Conservation (phyloP, 1,284 basidiomycete species). For the Anthracocystis setariae region DNA sequence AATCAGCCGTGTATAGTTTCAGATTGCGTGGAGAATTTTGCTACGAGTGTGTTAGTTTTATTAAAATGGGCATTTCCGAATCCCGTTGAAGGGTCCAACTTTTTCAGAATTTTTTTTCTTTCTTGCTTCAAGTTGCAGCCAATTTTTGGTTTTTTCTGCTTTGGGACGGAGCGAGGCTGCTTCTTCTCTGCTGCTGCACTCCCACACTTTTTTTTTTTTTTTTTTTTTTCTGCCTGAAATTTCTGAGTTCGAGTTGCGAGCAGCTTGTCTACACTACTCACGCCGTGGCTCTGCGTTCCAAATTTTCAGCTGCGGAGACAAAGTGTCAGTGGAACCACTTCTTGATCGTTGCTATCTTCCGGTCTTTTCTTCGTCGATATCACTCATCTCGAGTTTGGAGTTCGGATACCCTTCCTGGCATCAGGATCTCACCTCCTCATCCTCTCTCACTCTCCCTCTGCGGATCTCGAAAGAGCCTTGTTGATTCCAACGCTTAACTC, state of each 20-base stretch:
- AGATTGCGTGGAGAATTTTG: too few relatives aligned
- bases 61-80: constrained; percentile 1
- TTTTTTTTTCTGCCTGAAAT: constrained; percentile 1
- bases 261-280: too few relatives aligned
- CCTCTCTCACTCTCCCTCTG: neutral
- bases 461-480: too few relatives aligned
- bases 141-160: too few relatives aligned
- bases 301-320: neutral
- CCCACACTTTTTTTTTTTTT: too few relatives aligned
- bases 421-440: neutral
- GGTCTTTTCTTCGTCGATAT: neutral
- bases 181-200: too few relatives aligned
- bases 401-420: too few relatives aligned
- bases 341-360: neutral
- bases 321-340: neutral
- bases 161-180: too few relatives aligned
- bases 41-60: neutral
- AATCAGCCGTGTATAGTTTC: too few relatives aligned
- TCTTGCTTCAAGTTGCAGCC: neutral
- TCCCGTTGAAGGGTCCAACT: constrained; percentile 4
- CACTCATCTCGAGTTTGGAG: neutral
- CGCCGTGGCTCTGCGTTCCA: neutral
- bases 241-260: too few relatives aligned
- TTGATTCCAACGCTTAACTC: too few relatives aligned
- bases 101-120: constrained; percentile 10